Conservation (phyloP, 768 basidiomycete species). For the Postia placenta region DNA sequence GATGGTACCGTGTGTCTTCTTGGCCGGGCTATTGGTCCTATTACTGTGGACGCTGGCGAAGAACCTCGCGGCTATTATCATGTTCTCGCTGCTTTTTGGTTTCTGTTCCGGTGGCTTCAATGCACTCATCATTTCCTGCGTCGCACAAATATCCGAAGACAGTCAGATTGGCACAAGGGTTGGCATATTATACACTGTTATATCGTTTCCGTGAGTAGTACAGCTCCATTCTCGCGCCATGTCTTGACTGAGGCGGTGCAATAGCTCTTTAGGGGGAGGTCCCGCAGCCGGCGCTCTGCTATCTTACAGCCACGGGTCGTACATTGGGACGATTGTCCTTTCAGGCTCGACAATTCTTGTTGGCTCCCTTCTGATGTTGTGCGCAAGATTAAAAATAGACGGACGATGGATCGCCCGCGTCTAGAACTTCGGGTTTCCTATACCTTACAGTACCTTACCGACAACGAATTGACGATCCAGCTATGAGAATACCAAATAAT, state of each 20-base stretch:
- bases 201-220: conserved; percentile 62
- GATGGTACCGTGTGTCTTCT: conserved; percentile 54
- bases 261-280: conserved; percentile 56
- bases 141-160: conserved; percentile 59
- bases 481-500: no score
- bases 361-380: conserved; percentile 53
- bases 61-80: conserved; percentile 34
- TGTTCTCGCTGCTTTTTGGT: conserved; percentile 54
- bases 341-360: conserved; percentile 52
- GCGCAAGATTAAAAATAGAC: conserved; percentile 24
- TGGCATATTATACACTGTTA: conserved; percentile 57
- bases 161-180: conserved; percentile 56
- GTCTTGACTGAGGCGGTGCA: background rate
- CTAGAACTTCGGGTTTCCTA: background rate
- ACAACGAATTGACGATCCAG: no score
- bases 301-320: conserved; percentile 37
- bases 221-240: background rate
- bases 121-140: conserved; percentile 59
- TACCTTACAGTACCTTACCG: no score
- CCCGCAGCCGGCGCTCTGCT: conserved; percentile 60
- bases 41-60: conserved; percentile 49
- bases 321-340: conserved; percentile 47
- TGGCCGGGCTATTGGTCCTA: conserved; percentile 55
- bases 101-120: conserved; percentile 66
- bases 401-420: background rate